These are phyloP conservation scores for Saccharomycopsis capsularis DNA, from an alignment of 805 yeast species.

Conservation along the genomic window DNA sequence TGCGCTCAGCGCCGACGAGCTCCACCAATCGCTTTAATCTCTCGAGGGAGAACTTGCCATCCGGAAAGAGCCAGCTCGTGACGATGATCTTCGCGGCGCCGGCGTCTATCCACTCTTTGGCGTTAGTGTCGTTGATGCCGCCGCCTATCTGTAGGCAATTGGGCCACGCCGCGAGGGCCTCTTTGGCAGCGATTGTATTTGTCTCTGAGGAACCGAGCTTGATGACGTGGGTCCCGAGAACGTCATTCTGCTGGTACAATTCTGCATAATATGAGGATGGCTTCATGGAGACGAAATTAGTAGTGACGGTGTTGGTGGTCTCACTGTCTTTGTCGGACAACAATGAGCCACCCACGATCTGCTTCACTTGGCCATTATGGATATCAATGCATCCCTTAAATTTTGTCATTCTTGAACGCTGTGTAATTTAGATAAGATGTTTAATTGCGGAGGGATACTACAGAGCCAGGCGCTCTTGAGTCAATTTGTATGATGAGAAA, in stretches of 20 bases:
- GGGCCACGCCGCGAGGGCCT: constrained; percentile 75
- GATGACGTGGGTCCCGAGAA: constrained; percentile 85
- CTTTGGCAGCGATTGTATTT: constrained; percentile 76
- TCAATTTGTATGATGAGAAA: no score
- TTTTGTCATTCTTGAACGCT: no score
- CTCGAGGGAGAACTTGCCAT: constrained; percentile 42
- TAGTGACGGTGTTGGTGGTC: constrained; percentile 37
- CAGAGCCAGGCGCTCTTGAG: no score
- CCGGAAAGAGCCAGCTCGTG: constrained; percentile 85
- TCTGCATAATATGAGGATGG: constrained; percentile 71
- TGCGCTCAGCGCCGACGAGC: constrained; percentile 51
- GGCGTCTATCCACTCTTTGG: constrained; percentile 63
- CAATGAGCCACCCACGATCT: constrained; percentile 92
- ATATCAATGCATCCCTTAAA: constrained; percentile 95
- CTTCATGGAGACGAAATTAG: constrained; percentile 73
- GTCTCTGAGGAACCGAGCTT: constrained; percentile 72
- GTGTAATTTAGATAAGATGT: no score
- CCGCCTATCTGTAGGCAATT: constrained; percentile 80
- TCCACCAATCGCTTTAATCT: constrained; percentile 46
- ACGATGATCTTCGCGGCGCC: constrained; percentile 87
- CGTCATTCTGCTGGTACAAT: constrained; percentile 51
- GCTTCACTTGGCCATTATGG: constrained; percentile 92
- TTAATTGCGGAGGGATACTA: no score
- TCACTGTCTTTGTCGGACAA: constrained; percentile 44
- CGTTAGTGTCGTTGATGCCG: constrained; percentile 74